A percentile compares a stretch with the other conserved stretches of the same genome.
Evolutionary conservation across 2,329 filamentous ascomycete genomes (phyloP).

Genomic region (Byssochlamys sp.): DNA sequence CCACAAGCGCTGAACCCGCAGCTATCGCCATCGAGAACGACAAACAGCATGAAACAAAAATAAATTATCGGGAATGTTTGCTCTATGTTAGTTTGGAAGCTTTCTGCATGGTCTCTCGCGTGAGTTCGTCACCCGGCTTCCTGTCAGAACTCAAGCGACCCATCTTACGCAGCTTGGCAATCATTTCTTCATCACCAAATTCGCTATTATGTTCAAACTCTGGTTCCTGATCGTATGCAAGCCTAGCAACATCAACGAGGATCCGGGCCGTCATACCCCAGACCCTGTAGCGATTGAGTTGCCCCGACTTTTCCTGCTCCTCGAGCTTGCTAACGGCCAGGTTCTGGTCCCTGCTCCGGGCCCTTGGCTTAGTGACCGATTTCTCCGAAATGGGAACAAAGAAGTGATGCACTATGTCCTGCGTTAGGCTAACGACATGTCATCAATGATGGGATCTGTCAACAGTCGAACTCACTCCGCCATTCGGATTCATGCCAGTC

Average conservation of each 20-base stretch:
- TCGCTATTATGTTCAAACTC: slow-evolving; percentile 67
- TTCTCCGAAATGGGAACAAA: slow-evolving; percentile 70
- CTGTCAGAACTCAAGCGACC: slow-evolving; percentile 47
- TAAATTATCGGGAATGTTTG: slow-evolving; percentile 1
- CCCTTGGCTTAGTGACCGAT: slow-evolving; percentile 52
- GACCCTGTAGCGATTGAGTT: slow-evolving; percentile 60
- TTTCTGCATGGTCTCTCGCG: slow-evolving; percentile 41
- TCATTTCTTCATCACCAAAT: slow-evolving; percentile 59
- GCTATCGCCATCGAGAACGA: slow-evolving; percentile 1
- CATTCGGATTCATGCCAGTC: slow-evolving; percentile 69
- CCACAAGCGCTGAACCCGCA: neutral
- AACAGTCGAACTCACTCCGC: slow-evolving; percentile 40
- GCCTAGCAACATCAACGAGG: slow-evolving; percentile 72
- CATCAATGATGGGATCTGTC: neutral
- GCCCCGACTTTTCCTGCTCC: slow-evolving; percentile 38
- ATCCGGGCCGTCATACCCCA: slow-evolving; percentile 94
- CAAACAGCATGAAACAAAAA: slow-evolving; percentile 2
- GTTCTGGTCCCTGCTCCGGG: slow-evolving; percentile 34
- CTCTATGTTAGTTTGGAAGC: slow-evolving; percentile 36
- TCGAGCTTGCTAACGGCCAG: slow-evolving; percentile 31
- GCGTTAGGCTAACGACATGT: neutral
- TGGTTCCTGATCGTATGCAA: slow-evolving; percentile 73
- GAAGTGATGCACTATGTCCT: slow-evolving; percentile 67
- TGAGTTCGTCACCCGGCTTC: slow-evolving; percentile 44
- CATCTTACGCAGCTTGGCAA: slow-evolving; percentile 45